phyloP scores from a whole-genome alignment of 305 asterid genomes.

The Fraxinus ornus region DNA sequence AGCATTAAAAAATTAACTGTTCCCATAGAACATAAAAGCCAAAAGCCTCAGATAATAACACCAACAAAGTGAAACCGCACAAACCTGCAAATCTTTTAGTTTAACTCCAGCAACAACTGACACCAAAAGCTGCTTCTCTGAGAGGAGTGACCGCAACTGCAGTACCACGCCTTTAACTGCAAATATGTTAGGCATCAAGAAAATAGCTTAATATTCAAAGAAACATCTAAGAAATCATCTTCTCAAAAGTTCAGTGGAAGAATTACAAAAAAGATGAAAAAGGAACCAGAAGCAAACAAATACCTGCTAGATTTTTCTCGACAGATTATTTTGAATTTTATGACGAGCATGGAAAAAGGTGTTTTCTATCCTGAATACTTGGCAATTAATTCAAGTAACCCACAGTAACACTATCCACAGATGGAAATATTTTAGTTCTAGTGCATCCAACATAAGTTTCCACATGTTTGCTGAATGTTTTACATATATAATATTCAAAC shows the following conservation, averaged over 20 bases:
- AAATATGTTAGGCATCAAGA: constrained; percentile 17
- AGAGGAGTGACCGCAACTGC: constrained; percentile 60
- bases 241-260: not conserved
- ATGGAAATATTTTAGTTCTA: not conserved
- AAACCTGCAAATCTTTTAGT: constrained; percentile 86
- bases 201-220: constrained; percentile 4
- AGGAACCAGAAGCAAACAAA: constrained; percentile 8
- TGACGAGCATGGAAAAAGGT: not conserved
- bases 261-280: not conserved
- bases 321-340: not conserved
- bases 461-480: not conserved
- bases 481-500: not conserved
- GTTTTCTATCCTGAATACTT: not conserved
- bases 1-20: not conserved
- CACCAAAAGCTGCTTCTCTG: constrained; percentile 77
- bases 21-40: not conserved
- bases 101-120: constrained; percentile 93
- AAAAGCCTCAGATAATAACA: not conserved
- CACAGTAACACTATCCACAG: not conserved
- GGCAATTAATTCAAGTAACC: not conserved
- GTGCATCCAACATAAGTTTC: not conserved
- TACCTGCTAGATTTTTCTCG: not conserved
- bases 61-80: constrained; percentile 9
- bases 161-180: constrained; percentile 70
- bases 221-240: constrained; percentile 1